A percentile compares a stretch with the other conserved stretches of the same genome.
Conservation (phyloP, 2,329 filamentous ascomycete genomes). For the Aspergillus oerlinghausenensis region DNA sequence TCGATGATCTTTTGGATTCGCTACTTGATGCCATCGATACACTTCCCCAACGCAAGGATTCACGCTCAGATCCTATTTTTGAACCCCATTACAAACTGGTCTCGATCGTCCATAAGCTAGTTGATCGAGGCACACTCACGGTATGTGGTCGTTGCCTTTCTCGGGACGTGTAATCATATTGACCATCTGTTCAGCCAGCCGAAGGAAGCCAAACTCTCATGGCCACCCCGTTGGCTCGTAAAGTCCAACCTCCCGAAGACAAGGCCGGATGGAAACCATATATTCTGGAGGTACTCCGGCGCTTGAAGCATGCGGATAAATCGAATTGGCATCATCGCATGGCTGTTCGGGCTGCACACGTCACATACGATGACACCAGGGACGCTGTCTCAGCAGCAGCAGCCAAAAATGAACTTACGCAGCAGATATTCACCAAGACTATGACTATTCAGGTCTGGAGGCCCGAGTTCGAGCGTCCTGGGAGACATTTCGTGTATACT, state of each 20-base stretch:
- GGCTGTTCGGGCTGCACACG: constrained; percentile 64
- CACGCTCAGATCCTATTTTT: constrained; percentile 67
- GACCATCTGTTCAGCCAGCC: constrained; percentile 34
- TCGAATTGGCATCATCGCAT: constrained; percentile 95
- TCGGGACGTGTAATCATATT: constrained; percentile 1
- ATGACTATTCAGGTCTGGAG: constrained; percentile 96
- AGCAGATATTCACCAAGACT: constrained; percentile 87
- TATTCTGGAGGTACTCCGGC: constrained; percentile 55
- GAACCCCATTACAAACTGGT: constrained; percentile 93
- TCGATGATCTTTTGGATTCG: constrained; percentile 51
- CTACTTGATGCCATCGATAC: constrained; percentile 58
- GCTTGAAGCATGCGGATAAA: constrained; percentile 69
- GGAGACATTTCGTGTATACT: constrained; percentile 88
- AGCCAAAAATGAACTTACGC: constrained; percentile 73
- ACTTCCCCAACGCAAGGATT: constrained; percentile 57
- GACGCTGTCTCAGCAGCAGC: constrained; percentile 51
- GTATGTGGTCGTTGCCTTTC: constrained; percentile 30
- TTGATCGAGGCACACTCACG: constrained; percentile 47
- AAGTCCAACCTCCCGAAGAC: constrained; percentile 46
- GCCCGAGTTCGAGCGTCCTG: constrained; percentile 77
- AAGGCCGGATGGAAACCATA: constrained; percentile 56
- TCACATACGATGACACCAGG: constrained; percentile 55
- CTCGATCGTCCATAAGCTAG: constrained; percentile 75
- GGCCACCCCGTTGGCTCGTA: constrained; percentile 53
- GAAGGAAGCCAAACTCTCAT: constrained; percentile 49